These are phyloP conservation scores for Viridothelium virens DNA, from an alignment of 495 filamentous ascomycete species.

Conservation along the genomic window DNA sequence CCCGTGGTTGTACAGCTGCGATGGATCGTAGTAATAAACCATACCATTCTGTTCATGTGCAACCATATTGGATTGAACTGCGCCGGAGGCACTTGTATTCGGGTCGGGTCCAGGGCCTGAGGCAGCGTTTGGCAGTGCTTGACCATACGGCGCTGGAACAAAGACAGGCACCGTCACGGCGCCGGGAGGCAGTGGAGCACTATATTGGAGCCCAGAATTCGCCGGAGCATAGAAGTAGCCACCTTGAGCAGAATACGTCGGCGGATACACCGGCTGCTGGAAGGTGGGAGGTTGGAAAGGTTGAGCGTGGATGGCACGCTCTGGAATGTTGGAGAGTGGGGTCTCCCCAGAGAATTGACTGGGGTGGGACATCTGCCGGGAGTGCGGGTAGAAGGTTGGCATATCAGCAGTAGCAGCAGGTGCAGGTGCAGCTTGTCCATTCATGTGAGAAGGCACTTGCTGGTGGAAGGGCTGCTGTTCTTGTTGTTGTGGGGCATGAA, in stretches of 20 bases:
- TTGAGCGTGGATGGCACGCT: conserved; percentile 85
- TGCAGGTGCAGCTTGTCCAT: conserved; percentile 49
- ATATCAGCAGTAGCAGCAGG: conserved; percentile 25
- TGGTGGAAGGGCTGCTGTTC: conserved; percentile 83
- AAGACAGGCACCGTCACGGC: conserved; percentile 29
- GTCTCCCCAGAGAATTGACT: conserved; percentile 73
- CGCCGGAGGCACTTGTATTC: conserved; percentile 36
- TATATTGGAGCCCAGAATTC: conserved; percentile 23
- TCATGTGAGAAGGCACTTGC: conserved; percentile 67
- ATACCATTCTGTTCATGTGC: conserved; percentile 91
- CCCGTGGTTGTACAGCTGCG: conserved; percentile 5
- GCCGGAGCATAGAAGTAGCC: conserved; percentile 36
- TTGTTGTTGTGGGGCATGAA: conserved; percentile 64
- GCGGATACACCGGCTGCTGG: conserved; percentile 49
- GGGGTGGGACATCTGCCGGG: conserved; percentile 64
- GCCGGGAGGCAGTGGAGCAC: conserved; percentile 21
- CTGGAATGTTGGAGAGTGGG: conserved; percentile 87
- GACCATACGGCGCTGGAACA: conserved; percentile 18
- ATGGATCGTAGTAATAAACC: conserved; percentile 63
- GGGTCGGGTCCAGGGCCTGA: conserved; percentile 10
- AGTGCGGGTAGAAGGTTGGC: conserved; percentile 40
- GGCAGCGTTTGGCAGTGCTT: neutral
- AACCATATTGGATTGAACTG: conserved; percentile 59
- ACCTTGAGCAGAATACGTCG: conserved; percentile 46
- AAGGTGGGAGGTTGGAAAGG: conserved; percentile 65